Evolutionary conservation across 148 eudicot species (phyloP).

Genomic region (Talinum fruticosum): DNA sequence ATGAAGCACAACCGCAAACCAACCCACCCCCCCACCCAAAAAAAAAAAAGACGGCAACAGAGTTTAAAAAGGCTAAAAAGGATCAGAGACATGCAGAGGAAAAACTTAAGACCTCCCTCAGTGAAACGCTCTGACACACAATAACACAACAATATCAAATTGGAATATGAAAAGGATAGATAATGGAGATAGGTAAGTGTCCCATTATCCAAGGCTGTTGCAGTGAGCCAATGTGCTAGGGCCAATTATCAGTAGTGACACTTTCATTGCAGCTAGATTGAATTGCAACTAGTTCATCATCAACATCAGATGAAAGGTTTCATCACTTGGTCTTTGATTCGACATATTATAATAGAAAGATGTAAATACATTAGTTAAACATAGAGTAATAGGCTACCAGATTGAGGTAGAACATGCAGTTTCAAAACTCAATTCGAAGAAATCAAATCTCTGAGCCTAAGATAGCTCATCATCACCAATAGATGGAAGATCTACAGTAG

Average conservation of each 20-base stretch:
- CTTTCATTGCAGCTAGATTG: background rate
- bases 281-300: background rate
- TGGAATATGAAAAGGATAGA: background rate
- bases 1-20: background rate
- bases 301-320: background rate
- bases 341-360: background rate
- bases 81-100: background rate
- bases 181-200: no score
- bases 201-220: background rate
- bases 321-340: background rate
- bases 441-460: no score
- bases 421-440: background rate
- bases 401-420: background rate
- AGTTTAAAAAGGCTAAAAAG: background rate
- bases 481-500: background rate
- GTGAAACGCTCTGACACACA: background rate
- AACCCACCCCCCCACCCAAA: no score
- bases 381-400: background rate
- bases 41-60: background rate
- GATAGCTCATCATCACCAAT: background rate
- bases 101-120: background rate
- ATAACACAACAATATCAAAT: background rate
- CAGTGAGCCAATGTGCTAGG: background rate
- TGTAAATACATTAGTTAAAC: background rate
- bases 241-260: background rate